Base-by-base conservation (phyloP, 2,329 filamentous ascomycete genomes). In the Lasiodiplodia citricola region DNA sequence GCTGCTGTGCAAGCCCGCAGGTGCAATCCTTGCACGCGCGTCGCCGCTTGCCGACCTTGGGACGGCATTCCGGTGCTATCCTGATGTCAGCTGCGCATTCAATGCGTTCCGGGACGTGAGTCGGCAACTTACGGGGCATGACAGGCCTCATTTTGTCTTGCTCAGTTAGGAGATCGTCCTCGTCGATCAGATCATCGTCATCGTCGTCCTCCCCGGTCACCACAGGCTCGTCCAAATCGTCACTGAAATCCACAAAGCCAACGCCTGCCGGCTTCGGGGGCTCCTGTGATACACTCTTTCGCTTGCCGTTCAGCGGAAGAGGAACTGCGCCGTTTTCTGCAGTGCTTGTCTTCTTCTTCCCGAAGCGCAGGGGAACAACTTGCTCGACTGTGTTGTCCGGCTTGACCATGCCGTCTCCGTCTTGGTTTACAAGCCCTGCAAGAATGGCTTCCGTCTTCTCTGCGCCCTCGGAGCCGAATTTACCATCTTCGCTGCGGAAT, bases 21-120 rank as follows among this genome's bases (percentile, higher is more conserved):
- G 92, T 95, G 84, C 96, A 99, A 84, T 99, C 96, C 83, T 99
- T 98, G 86, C 96, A 99, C 69, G 96, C 94, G 71, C 94, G 90
- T 67, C 95, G 91, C 74, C 95, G 90, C 84, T 97, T 97, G 69
- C 92, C 93, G 55, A 90, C 87, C 82, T 96, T 93, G 58, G 95
- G 94, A 69, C 90, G 89, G 80, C 96, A 99, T 78, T 96, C 93
- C 31, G 91, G 87, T 65, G 96, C 94, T 92, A 72, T 21, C 31
- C 44, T 51, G 56, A n/a, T 21, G 28, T 68, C 37, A 68, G 58
- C 35, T 21, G 21, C 25, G 28, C 5, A n/a, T 21, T 37, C 21
- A 14, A 10, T 13, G 8, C 6, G 16, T 16, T 4, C 16, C 7
- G 44, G n/a, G 41, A 38, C 44, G 23, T 13, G 13, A 55, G 10